Conservation (phyloP, 257 asterid genomes). For the Petunia axillaris region DNA sequence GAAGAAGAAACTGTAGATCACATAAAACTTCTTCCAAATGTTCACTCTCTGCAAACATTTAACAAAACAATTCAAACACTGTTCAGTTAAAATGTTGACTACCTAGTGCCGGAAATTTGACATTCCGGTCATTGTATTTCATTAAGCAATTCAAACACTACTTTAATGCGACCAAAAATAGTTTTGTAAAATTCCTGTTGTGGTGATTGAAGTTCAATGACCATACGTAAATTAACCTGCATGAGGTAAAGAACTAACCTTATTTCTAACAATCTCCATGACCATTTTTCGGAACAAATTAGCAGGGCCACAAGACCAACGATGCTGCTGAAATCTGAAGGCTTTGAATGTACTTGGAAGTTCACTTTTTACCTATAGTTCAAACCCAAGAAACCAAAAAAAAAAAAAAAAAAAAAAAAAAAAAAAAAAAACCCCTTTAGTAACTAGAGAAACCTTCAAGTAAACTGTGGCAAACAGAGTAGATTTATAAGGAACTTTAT, state of each 20-base stretch:
- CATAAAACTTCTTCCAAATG: slow-evolving; percentile 56
- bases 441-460: background rate
- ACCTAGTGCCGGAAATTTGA: no score
- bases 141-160: no score
- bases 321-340: slow-evolving; percentile 66
- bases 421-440: background rate
- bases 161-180: no score
- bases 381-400: background rate
- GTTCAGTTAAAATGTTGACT: no score
- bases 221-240: background rate
- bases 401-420: background rate
- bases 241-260: slow-evolving; percentile 32
- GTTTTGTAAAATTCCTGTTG: no score
- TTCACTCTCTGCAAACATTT: slow-evolving; percentile 50
- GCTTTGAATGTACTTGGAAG: slow-evolving; percentile 76
- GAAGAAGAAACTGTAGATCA: slow-evolving; percentile 74
- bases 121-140: no score
- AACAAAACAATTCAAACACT: background rate
- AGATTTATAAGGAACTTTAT: background rate
- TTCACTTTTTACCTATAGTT: slow-evolving; percentile 60
- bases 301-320: slow-evolving; percentile 77
- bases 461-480: background rate
- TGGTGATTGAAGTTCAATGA: no score
- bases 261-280: slow-evolving; percentile 53
- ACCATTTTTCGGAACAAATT: slow-evolving; percentile 64